Evolutionary conservation across 2,329 filamentous ascomycete species (phyloP).

Genomic region (Dendrostoma leiphaemia): DNA sequence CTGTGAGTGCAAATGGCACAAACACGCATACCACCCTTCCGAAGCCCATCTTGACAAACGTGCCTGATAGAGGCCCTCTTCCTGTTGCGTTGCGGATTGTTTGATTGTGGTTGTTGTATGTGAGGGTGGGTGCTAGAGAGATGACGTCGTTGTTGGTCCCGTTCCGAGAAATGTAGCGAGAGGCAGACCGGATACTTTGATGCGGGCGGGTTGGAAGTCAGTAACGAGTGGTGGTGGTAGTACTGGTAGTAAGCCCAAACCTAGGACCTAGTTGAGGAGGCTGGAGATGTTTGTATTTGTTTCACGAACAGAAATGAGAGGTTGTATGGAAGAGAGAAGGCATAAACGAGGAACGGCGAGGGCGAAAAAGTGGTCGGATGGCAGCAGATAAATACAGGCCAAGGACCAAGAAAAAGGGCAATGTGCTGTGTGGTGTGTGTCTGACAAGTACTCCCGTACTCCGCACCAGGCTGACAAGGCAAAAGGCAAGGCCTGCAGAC

Average conservation of each 20-base stretch:
- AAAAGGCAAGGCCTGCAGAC: no score
- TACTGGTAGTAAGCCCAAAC: no score
- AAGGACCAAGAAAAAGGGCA: not conserved
- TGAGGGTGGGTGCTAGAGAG: not conserved
- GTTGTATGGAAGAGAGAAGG: not conserved
- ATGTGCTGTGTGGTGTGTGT: no score
- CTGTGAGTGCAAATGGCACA: conserved; percentile 78
- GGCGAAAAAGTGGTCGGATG: not conserved
- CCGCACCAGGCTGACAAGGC: conserved; percentile 1
- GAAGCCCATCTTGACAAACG: conserved; percentile 47
- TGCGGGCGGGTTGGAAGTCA: no score
- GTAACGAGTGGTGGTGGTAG: no score
- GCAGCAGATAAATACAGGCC: conserved; percentile 1
- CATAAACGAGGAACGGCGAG: not conserved
- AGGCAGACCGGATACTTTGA: no score
- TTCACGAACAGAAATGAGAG: not conserved
- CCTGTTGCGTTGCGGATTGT: not conserved
- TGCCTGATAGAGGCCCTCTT: not conserved
- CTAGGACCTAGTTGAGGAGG: no score
- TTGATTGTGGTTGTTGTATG: not conserved
- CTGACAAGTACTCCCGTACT: no score
- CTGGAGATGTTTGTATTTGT: no score
- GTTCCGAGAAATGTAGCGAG: not conserved
- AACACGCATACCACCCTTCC: conserved; percentile 85
- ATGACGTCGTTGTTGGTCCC: not conserved